Base-by-base conservation (phyloP, 2,329 filamentous ascomycete genomes). In the Trichoderma endophyticum region DNA sequence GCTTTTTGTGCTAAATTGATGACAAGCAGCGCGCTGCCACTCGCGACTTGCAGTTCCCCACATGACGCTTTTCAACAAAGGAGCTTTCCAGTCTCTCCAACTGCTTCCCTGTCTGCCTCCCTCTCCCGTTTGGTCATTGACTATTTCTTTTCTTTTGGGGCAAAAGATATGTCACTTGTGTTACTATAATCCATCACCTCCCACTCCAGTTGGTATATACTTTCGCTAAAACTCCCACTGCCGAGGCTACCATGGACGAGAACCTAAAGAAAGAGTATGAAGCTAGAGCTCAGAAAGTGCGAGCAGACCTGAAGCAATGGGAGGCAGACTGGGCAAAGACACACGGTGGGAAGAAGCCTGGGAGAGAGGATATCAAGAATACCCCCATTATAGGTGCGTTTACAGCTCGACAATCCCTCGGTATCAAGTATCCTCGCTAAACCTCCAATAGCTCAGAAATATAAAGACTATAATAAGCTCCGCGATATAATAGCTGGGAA, bases 321-420 rank as follows among this genome's bases (percentile, higher is more conserved):
- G 93, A 96, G 79, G 89, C 84, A 74, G 83, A 87, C 7, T 95
- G 93, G 84, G 86, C 88, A 6, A 83, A 83, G 28, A 80, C 84
- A 18, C 87, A 95, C 77, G 83, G 82, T 36, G 92, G 92, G 65
- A 87, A 85, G 74, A 95, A 94, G 83, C 91, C 93, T 4, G 84
- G 86, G 64, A 87, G 92, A 71, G 87, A 90, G n/a, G 92, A 94
- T 77, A 94, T 95, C 83, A 94, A 93, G 82, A 85, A 86, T 67
- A 90, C 93, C 76, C 86, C 88, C 7, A 86, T 87, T 0, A 94
- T 95, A 77, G 91, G 92, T 93, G 86, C 39, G 83, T 34, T 30
- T 24, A 34, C 43, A 24, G 15, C 30, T 32, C 8, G n/a, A 57
- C 9, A 39, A 6, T 14, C 21, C n/a, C 21, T 4, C 9, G 3